Evolutionary conservation across 192 early-diverging fungal genomes (phyloP).

Genomic region (Anaeromyces robustus): DNA sequence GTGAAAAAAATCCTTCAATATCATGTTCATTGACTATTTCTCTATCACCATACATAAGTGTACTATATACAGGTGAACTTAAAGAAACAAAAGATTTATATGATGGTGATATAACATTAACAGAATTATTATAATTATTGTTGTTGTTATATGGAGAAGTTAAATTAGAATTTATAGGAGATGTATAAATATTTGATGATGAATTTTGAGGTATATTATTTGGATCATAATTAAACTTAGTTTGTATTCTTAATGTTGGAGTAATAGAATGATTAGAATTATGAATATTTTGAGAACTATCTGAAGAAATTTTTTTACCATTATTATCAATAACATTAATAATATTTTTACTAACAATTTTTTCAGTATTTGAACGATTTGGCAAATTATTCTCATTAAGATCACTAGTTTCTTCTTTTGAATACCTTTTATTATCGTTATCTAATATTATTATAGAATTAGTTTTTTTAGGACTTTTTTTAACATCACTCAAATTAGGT

Average conservation of each 20-base stretch:
- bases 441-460: not conserved
- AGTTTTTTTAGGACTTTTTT: not conserved
- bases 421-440: not conserved
- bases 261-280: not conserved
- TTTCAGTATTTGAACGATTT: too few species aligned
- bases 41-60: not conserved
- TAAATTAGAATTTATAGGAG: too few species aligned
- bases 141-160: not conserved
- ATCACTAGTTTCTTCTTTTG: not conserved
- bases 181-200: too few species aligned
- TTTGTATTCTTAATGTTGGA: not conserved
- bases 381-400: too few species aligned
- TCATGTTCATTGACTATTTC: not conserved
- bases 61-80: not conserved
- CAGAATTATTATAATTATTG: not conserved
- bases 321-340: too few species aligned
- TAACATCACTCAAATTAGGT: not conserved
- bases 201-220: not conserved
- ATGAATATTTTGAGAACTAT: not conserved
- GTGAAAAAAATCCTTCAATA: not conserved
- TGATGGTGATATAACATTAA: not conserved
- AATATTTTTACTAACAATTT: too few species aligned
- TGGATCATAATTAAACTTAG: not conserved
- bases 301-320: not conserved
- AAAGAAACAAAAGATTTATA: not conserved